Percentiles rank a stretch among this genome's conserved stretches.
phyloP scores from a whole-genome alignment of 148 eudicot genomes.

The Rhododendron simsii region DNA sequence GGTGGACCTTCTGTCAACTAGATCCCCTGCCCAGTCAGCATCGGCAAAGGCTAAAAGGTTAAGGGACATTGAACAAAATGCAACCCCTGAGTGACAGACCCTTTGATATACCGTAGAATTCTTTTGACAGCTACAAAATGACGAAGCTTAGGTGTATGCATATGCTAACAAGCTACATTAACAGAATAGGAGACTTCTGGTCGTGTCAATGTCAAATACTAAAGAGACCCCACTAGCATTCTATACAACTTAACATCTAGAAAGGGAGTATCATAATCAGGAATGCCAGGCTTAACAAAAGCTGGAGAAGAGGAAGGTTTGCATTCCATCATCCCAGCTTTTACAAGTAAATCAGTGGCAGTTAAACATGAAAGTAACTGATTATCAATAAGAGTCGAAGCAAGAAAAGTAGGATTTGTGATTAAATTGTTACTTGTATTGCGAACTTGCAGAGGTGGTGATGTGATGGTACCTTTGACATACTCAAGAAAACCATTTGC shows the following conservation, averaged over 20 bases:
- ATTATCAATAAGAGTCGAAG: no score
- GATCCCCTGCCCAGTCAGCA: neutral
- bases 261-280: neutral
- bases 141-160: neutral
- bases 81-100: neutral
- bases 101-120: neutral
- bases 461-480: no score
- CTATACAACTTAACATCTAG: neutral
- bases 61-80: neutral
- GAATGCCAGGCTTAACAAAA: neutral
- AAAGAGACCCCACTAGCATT: neutral
- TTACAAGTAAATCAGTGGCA: neutral
- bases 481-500: no score
- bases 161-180: neutral
- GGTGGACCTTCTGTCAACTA: neutral
- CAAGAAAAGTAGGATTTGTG: no score
- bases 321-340: neutral
- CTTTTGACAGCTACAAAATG: neutral
- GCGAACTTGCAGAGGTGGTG: no score
- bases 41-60: neutral
- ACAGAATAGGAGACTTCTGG: neutral
- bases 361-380: no score
- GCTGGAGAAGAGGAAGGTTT: neutral
- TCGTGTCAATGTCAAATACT: neutral
- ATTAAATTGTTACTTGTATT: no score